Evolutionary conservation across 148 eudicot genomes (phyloP), one percentile per base, ranked within the genome.

Genomic region (Camellia sinensis): DNA sequence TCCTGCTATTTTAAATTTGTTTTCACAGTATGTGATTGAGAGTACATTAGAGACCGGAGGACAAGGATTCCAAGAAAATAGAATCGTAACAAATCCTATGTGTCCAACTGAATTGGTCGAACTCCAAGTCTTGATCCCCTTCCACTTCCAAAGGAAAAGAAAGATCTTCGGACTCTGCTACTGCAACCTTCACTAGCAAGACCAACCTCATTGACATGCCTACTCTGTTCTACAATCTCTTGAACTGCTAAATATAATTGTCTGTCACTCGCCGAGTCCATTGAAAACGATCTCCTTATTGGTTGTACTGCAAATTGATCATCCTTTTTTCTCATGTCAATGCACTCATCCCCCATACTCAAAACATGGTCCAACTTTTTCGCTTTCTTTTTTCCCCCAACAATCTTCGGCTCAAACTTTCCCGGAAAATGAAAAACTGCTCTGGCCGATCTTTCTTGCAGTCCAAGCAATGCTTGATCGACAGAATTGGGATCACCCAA

Each of bases 301-400:
- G 98, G 91, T 41, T 91, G 90, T n/a, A 89, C 81, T 10, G 37
- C 41, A 67, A 91, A 90, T 10, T 76, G 82, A 2, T 88, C 91
- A 48, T 91, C 91, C 61, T 82, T 86, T 6, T 60, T 84, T 59
- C 93, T 87, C 72, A 62, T 82, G n/a, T 87, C 89, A 68, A 95
- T 87, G 75, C 90, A 87, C 65, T 93, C 99, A 73, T 92, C 99
- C 14, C 97, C 97, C 83, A 92, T 84, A 56, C 97, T 95, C 68
- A 85, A 74, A 37, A 85, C 84, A 52, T 75, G 82, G 46, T 63
- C 67, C 7, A 78, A 63, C 50, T 77, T 92, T 54, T 80, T 88
- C 41, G 18, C 72, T 52, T 67, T 78, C 54, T 79, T 83, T 2
- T 29, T 29, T 29, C 37, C 37, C 37, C 53, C 7, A 50, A 4